phyloP scores from a whole-genome alignment of 2,329 filamentous ascomycete species.

The Trichoderma aggressivum region DNA sequence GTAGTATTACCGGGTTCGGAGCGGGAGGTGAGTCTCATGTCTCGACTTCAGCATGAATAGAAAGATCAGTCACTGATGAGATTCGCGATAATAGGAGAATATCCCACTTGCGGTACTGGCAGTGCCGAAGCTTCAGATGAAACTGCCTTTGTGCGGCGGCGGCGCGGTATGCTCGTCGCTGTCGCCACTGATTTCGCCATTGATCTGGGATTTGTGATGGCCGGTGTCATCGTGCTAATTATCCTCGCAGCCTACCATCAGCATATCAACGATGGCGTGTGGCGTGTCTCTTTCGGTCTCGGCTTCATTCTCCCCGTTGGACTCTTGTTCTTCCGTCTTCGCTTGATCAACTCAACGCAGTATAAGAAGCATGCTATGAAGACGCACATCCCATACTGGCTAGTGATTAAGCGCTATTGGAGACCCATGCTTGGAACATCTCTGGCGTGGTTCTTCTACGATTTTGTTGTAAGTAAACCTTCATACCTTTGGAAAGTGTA shows the following conservation, averaged over 20 bases:
- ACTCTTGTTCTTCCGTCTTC: constrained; percentile 54
- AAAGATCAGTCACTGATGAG: not conserved
- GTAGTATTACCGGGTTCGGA: constrained; percentile 47
- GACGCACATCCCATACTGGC: constrained; percentile 25
- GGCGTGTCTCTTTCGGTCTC: constrained; percentile 37
- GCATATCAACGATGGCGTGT: constrained; percentile 39
- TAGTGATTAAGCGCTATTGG: constrained; percentile 35
- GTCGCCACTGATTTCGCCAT: constrained; percentile 44
- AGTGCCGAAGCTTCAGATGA: constrained; percentile 31
- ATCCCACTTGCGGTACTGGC: constrained; percentile 29
- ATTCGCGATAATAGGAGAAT: constrained; percentile 25
- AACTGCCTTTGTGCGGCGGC: constrained; percentile 25
- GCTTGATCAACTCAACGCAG: constrained; percentile 47
- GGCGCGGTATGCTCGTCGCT: constrained; percentile 31
- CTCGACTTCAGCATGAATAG: not conserved
- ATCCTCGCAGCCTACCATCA: constrained; percentile 38
- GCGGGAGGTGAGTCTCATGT: constrained; percentile 27
- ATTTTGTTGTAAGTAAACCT: constrained; percentile 23
- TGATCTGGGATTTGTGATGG: constrained; percentile 36
- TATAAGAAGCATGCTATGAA: constrained; percentile 29
- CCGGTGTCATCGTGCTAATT: constrained; percentile 43
- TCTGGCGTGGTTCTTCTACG: constrained; percentile 47
- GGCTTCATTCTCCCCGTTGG: constrained; percentile 32
- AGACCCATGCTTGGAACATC: constrained; percentile 50
- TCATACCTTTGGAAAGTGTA: no score